Conservation (phyloP, 306 rosid species). For the Cajanus cajan region DNA sequence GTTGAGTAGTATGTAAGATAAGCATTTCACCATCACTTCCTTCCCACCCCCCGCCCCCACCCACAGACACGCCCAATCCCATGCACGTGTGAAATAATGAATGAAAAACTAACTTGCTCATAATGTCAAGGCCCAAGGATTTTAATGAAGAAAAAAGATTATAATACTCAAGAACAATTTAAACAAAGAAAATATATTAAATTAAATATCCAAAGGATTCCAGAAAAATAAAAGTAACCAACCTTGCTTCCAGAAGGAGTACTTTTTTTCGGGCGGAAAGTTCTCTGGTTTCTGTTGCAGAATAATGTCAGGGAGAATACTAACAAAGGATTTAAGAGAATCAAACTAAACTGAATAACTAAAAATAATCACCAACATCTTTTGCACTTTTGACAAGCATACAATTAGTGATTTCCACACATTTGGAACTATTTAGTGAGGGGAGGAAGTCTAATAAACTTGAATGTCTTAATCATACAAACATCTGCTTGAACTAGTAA, state of each 20-base stretch:
- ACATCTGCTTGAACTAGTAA: constrained; percentile 13
- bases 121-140: background rate
- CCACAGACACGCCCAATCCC: no score
- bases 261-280: constrained; percentile 96
- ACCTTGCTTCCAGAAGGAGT: constrained; percentile 99
- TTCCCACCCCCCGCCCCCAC: no score
- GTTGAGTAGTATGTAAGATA: background rate
- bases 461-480: background rate
- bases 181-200: constrained; percentile 2
- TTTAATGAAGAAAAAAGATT: background rate
- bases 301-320: constrained; percentile 23
- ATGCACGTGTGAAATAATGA: background rate
- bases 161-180: constrained; percentile 10
- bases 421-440: background rate
- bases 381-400: constrained; percentile 13
- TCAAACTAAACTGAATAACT: constrained; percentile 20
- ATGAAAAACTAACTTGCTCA: background rate
- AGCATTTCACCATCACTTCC: background rate
- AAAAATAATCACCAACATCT: background rate
- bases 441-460: background rate
- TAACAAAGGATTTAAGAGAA: constrained; percentile 18
- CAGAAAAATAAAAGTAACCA: constrained; percentile 30
- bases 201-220: constrained; percentile 14
- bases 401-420: background rate
- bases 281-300: constrained; percentile 86